Evolutionary conservation across 768 basidiomycete genomes (phyloP), one percentile per base, ranked within the genome.

Genomic region (Podaxis carcinomalis): DNA sequence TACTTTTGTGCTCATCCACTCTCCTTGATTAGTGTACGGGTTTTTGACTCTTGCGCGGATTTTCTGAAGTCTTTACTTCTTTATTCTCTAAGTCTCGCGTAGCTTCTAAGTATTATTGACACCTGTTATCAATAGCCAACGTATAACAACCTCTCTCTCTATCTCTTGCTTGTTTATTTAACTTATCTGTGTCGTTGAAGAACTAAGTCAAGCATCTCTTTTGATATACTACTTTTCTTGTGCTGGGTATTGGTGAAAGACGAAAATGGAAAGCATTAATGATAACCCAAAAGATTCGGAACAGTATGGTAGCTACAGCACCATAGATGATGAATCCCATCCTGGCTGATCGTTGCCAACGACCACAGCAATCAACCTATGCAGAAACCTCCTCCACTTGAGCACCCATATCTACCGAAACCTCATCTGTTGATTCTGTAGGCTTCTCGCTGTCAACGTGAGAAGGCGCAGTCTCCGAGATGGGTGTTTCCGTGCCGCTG

Each of bases 361-460:
- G 13, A 21, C 21, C 9, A 13, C 13, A 23, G 19, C 47, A 9
- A 13, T 14, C 47, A 27, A 49, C 47, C 21, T 61, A 61, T 11
- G 32, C 59, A n/a, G 19, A 23, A 27, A 55, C 69, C 57, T 67
- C 72, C 59, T 71, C 71, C 54, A 69, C 75, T 47, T 69, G 37
- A 14, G 68, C 70, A n/a, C 57, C 75, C 63, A 80, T 82, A 35
- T 36, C 47, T 7, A 5, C 35, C 2, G 21, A 19, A 40, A 23
- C 57, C 23, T 51, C 50, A 21, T 59, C 50, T 6, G 50, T 32
- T 9, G 81, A 73, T 61, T 85, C 85, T n/a, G 74, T 64, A 21
- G 82, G 79, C 66, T 80, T 82, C 21, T 64, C 75, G 9, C 67
- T 70, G 42, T 70, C 78, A 53, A 44, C 35, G n/a, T 77, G 77